Evolutionary conservation across 805 yeast species (phyloP).

Genomic region (Candida vartiovaarae): DNA sequence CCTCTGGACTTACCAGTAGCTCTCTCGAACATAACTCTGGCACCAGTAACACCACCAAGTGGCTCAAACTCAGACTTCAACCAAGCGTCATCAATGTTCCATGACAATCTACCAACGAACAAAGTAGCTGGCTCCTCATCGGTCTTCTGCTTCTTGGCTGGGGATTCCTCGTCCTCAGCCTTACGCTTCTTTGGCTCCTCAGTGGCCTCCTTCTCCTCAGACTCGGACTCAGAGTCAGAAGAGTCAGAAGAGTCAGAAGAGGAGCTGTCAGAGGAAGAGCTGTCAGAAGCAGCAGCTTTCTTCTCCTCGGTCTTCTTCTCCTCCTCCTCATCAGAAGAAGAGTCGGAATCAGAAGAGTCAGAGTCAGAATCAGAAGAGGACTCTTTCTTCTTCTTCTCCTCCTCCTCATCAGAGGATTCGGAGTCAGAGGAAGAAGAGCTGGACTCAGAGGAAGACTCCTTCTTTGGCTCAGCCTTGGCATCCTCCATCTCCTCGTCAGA

Average conservation of each 20-base stretch:
- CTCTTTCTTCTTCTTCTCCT: constrained; percentile 10
- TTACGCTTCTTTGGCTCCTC: constrained; percentile 29
- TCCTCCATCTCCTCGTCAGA: constrained; percentile 11
- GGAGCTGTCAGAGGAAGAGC: constrained; percentile 13
- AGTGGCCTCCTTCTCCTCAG: constrained; percentile 14
- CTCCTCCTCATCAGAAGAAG: constrained; percentile 19
- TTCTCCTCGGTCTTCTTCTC: constrained; percentile 11
- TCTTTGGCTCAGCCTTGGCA: constrained; percentile 5
- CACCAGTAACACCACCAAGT: constrained; percentile 73
- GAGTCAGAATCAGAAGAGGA: constrained; percentile 21
- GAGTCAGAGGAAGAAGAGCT: constrained; percentile 22
- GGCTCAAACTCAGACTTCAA: constrained; percentile 79
- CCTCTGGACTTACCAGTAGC: constrained; percentile 92
- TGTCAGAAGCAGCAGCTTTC: constrained; percentile 4
- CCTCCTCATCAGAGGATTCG: constrained; percentile 24
- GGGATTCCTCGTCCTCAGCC: constrained; percentile 29
- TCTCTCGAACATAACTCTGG: constrained; percentile 93
- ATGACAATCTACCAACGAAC: constrained; percentile 94
- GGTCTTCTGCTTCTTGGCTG: constrained; percentile 29
- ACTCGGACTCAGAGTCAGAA: constrained; percentile 15
- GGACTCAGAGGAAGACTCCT: constrained; percentile 6
- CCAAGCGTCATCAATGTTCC: constrained; percentile 97
- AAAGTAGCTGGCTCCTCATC: constrained; percentile 73
- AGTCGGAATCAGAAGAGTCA: constrained; percentile 11
- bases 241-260: constrained; percentile 18